Evolutionary conservation across 1,284 basidiomycete genomes (phyloP), one percentile per base, ranked within the genome.

Genomic region (Ustilago loliicola): DNA sequence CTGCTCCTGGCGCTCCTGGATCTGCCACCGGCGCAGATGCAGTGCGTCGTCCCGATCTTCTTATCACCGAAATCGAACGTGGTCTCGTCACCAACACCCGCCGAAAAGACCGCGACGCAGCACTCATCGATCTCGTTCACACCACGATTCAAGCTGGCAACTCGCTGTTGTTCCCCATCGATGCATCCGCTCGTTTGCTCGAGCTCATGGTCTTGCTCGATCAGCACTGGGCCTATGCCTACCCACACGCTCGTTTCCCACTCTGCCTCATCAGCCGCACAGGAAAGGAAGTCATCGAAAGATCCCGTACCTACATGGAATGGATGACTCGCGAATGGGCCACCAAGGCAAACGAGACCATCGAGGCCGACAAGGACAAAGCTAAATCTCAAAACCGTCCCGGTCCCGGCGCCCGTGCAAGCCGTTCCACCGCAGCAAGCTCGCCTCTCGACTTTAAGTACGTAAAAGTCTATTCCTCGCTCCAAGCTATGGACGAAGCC

Each of bases 271-370:
- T 99, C 51, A 94, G 93, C 67, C 90, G 92, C 36, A 96, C 94
- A 1, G 95, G 93, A 2, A 91, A 92, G 75, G 96, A 99, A 87
- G 96, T 98, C 91, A 88, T 98, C 42, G 93, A 94, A 1, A 95
- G 96, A 81, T 94, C 97, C 19, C 89, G 95, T 64, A 96, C 94
- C 89, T 93, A 99, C 92, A 96, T 98, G 91, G 97, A 98, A 86
- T 99, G 96, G 96, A 92, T 98, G 81, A 95, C 96, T 17, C 94
- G 95, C 9, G 94, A 94, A 1, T 92, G 97, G 72, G 94, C 82
- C 3, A 80, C 72, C 32, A 80, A 79, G 62, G 64, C 72, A 17
- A 63, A 60, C 60, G 75, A 78, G 32, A 65, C 66, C 32, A 78
- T 75, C 25, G 74, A 74, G 17, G 69, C 67, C n/a, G 74, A 72